phyloP scores from a whole-genome alignment of 2,329 filamentous ascomycete genomes.

The Macroventuria anomochaeta region DNA sequence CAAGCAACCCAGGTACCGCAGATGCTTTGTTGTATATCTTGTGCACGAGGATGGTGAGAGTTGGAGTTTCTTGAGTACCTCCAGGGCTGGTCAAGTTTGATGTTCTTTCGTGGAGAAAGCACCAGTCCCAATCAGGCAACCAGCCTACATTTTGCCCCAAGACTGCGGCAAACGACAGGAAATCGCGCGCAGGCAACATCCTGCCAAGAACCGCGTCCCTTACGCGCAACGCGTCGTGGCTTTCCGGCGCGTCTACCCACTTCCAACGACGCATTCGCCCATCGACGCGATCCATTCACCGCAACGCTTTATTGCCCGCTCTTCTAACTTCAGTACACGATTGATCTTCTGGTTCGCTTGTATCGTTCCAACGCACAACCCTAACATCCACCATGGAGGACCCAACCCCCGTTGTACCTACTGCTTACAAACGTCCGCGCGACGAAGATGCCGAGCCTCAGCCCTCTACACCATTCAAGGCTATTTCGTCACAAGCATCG shows the following conservation, averaged over 20 bases:
- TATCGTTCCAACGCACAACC: background rate
- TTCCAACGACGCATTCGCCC: background rate
- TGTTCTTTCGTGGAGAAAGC: conserved; percentile 12
- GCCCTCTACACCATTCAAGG: conserved; percentile 38
- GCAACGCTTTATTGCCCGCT: background rate
- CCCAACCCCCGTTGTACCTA: conserved; percentile 24
- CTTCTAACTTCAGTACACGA: background rate
- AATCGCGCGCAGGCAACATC: conserved; percentile 8
- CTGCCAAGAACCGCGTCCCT: conserved; percentile 28
- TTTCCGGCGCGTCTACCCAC: conserved; percentile 2
- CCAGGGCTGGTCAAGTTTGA: background rate
- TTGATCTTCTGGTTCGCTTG: background rate
- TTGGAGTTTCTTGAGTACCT: too few relatives aligned
- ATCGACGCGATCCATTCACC: background rate
- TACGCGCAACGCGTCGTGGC: conserved; percentile 38
- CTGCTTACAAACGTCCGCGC: conserved; percentile 42
- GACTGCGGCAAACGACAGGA: conserved; percentile 19
- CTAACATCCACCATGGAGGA: conserved; percentile 37
- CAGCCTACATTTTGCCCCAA: conserved; percentile 18
- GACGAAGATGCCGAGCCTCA: conserved; percentile 37
- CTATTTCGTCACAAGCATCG: conserved; percentile 36
- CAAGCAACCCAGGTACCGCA: background rate
- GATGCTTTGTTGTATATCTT: background rate
- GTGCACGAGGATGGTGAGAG: background rate
- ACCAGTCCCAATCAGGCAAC: conserved; percentile 27